These are phyloP conservation scores for Sporothrix variecibatus DNA, from an alignment of 2,329 filamentous ascomycete genomes.

Conservation along the genomic window DNA sequence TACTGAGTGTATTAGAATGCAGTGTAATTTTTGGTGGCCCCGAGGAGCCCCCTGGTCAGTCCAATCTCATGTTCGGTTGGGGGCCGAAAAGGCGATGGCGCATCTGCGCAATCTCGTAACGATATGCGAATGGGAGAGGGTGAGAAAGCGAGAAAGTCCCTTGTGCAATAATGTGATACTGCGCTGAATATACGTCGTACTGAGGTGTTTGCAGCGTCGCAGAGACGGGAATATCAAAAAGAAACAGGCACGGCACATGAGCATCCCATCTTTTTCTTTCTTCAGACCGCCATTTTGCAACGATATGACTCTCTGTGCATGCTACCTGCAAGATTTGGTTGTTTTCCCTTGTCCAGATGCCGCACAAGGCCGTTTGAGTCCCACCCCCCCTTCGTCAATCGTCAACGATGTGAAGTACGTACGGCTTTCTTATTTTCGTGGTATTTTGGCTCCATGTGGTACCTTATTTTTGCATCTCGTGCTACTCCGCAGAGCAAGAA, in stretches of 20 bases:
- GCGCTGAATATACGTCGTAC: not conserved
- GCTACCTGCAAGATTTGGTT: not conserved
- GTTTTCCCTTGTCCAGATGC: not conserved
- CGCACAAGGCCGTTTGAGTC: not conserved
- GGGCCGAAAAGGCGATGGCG: not conserved
- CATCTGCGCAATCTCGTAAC: conserved; percentile 3
- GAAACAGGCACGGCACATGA: not conserved
- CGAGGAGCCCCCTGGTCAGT: not conserved
- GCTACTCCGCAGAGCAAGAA: not conserved
- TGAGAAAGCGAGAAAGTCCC: not conserved
- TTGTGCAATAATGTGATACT: not conserved
- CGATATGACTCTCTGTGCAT: not conserved
- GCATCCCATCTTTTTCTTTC: not conserved
- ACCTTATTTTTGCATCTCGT: conserved; percentile 5
- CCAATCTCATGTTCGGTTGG: not conserved
- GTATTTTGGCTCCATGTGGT: not conserved
- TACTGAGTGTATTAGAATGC: too few relatives aligned
- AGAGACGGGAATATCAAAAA: not conserved
- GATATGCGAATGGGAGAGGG: not conserved
- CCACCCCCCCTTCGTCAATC: not conserved
- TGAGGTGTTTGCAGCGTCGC: not conserved
- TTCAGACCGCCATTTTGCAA: conserved; percentile 1
- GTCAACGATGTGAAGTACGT: not conserved
- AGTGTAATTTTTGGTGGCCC: not conserved
- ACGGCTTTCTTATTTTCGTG: not conserved